phyloP scores from a whole-genome alignment of 2,329 filamentous ascomycete species.

The Cercospora sp. region DNA sequence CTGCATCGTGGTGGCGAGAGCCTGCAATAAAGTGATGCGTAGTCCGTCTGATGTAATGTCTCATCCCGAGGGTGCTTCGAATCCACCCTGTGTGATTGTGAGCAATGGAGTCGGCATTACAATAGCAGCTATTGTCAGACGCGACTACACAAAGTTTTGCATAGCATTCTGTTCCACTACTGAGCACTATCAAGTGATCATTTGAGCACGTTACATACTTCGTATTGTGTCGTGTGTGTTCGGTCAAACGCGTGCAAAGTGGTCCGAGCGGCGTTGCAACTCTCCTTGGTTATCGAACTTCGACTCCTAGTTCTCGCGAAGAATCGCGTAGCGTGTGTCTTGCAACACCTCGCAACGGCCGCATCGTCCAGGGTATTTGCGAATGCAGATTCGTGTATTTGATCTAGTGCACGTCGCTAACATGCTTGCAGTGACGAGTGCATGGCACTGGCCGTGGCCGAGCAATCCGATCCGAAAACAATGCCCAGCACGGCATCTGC shows the following conservation, averaged over 20 bases:
- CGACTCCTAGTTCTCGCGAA: not conserved
- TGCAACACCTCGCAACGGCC: conserved; percentile 14
- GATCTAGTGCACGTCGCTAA: conserved; percentile 14
- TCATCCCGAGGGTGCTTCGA: not conserved
- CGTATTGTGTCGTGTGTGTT: not conserved
- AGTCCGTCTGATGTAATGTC: conserved; percentile 9
- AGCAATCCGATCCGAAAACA: conserved; percentile 10
- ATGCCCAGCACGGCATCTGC: conserved; percentile 12
- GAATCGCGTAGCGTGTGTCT: conserved; percentile 11
- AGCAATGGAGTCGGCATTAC: not conserved
- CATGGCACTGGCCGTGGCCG: conserved; percentile 2
- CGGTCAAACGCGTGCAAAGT: not conserved
- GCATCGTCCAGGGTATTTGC: conserved; percentile 21
- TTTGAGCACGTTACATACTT: not conserved
- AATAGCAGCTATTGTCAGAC: not conserved
- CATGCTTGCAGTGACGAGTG: conserved; percentile 21
- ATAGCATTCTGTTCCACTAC: not conserved
- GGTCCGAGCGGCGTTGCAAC: not conserved
- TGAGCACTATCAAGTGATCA: not conserved
- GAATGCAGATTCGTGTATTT: not conserved
- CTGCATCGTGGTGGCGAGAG: not conserved
- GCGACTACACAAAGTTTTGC: not conserved
- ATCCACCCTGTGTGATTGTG: not conserved
- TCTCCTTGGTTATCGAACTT: not conserved
- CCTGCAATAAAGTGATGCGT: not conserved